Percentiles rank a stretch among this genome's conserved stretches.
phyloP scores from a whole-genome alignment of 768 basidiomycete genomes.

The Lactifluus rugatus region DNA sequence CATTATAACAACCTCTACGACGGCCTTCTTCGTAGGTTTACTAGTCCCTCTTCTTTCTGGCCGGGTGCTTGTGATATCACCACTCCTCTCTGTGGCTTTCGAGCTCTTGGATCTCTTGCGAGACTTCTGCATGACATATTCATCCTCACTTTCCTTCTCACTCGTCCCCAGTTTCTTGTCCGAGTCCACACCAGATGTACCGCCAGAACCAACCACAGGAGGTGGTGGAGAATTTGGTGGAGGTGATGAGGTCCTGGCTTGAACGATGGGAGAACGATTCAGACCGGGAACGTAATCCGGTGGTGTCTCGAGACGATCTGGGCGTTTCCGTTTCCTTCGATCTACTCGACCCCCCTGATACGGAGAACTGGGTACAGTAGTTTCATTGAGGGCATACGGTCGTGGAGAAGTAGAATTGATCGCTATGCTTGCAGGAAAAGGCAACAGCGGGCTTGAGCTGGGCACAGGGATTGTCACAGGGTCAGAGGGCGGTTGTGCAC shows the following conservation, averaged over 20 bases:
- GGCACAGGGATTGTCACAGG: slow-evolving; percentile 20
- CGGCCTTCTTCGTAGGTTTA: slow-evolving; percentile 14
- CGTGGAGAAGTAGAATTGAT: slow-evolving; percentile 4
- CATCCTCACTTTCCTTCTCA: slow-evolving; percentile 11
- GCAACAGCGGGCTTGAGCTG: slow-evolving; percentile 24
- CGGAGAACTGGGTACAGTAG: slow-evolving; percentile 7
- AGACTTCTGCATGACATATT: slow-evolving; percentile 13
- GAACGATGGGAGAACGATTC: neutral
- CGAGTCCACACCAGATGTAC: neutral
- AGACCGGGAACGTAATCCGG: neutral
- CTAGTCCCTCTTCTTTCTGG: slow-evolving; percentile 5
- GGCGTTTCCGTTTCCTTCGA: slow-evolving; percentile 18
- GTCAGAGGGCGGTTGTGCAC: slow-evolving; percentile 12
- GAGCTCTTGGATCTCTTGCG: slow-evolving; percentile 2
- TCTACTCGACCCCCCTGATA: neutral
- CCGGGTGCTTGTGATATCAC: neutral
- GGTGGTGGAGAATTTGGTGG: slow-evolving; percentile 2
- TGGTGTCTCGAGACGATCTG: neutral
- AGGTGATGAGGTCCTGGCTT: neutral
- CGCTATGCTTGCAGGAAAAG: slow-evolving; percentile 18
- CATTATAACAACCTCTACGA: slow-evolving; percentile 21
- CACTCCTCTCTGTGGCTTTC: slow-evolving; percentile 12
- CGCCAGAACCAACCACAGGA: neutral
- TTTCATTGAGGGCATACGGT: slow-evolving; percentile 2
- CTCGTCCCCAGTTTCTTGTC: slow-evolving; percentile 1